Percentiles rank a stretch among this genome's conserved stretches.
Evolutionary conservation across 257 asterid species (phyloP).

Genomic region (Henckelia pumila): DNA sequence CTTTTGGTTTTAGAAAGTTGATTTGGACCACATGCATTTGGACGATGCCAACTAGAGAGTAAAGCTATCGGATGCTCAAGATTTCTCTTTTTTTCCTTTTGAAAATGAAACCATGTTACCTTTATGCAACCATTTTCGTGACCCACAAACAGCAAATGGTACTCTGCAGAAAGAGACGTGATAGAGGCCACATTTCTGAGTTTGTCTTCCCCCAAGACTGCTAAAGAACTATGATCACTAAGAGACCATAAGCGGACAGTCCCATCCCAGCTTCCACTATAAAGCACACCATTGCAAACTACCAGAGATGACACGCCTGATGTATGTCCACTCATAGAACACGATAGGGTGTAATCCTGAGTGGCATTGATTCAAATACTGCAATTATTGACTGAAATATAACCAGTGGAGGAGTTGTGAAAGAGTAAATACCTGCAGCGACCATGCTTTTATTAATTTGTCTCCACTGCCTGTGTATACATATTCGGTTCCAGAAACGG

Average conservation of each 20-base stretch:
- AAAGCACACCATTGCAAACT: slow-evolving; percentile 64
- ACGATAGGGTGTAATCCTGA: slow-evolving; percentile 64
- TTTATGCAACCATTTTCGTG: slow-evolving; percentile 64
- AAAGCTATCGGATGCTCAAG: background rate
- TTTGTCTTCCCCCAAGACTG: slow-evolving; percentile 64
- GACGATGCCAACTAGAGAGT: background rate
- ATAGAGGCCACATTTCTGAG: slow-evolving; percentile 48
- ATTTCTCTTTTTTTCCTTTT: background rate
- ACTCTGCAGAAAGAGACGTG: slow-evolving; percentile 59
- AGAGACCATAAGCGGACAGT: slow-evolving; percentile 87
- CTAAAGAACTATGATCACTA: slow-evolving; percentile 70
- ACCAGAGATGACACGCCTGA: slow-evolving; percentile 71
- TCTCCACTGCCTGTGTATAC: slow-evolving; percentile 92
- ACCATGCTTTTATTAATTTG: slow-evolving; percentile 87
- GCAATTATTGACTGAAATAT: slow-evolving; percentile 11
- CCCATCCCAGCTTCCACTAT: slow-evolving; percentile 99
- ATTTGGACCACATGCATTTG: background rate
- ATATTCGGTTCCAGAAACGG: slow-evolving; percentile 55
- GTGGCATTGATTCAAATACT: slow-evolving; percentile 24
- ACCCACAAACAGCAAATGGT: slow-evolving; percentile 50
- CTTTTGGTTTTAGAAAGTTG: background rate
- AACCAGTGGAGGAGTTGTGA: background rate
- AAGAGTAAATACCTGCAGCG: slow-evolving; percentile 55
- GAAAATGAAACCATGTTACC: slow-evolving; percentile 33
- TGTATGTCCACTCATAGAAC: slow-evolving; percentile 77